Evolutionary conservation across 1,284 basidiomycete species (phyloP).

Genomic region (Cerioporus squamosus): DNA sequence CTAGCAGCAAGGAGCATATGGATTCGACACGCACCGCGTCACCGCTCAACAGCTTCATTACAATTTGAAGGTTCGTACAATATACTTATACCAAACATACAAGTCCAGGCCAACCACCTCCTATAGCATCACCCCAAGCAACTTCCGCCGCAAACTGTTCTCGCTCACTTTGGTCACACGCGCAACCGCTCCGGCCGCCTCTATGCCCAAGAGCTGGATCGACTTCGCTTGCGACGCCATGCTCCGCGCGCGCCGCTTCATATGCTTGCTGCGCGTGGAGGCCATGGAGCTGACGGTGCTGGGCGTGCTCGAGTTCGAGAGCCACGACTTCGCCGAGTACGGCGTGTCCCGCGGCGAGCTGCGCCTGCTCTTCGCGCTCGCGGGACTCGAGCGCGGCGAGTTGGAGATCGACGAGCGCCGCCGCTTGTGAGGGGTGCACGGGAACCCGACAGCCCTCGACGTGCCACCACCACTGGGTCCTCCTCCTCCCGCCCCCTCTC

Average conservation of each 20-base stretch:
- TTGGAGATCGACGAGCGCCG: too few relatives aligned
- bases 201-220: conserved; percentile 9
- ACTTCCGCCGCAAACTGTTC: neutral
- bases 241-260: neutral
- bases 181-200: conserved; percentile 11
- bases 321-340: conserved; percentile 5
- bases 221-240: conserved; percentile 13
- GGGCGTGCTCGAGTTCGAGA: conserved; percentile 1
- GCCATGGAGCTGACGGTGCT: conserved; percentile 4
- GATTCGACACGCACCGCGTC: too few relatives aligned
- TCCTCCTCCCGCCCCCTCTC: neutral
- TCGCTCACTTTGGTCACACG: conserved; percentile 2
- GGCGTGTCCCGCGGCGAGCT: conserved; percentile 10
- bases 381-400: neutral
- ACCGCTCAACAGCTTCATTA: too few relatives aligned
- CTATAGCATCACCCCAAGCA: neutral
- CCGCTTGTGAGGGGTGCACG: neutral
- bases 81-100: too few relatives aligned
- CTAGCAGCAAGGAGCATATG: too few relatives aligned
- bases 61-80: too few relatives aligned
- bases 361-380: conserved; percentile 3
- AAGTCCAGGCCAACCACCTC: too few relatives aligned
- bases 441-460: neutral
- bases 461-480: neutral
- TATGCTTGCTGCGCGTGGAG: neutral